Evolutionary conservation across 1,284 basidiomycete species (phyloP), one percentile per base, ranked within the genome.

Genomic region (Ceratobasidium sp.): DNA sequence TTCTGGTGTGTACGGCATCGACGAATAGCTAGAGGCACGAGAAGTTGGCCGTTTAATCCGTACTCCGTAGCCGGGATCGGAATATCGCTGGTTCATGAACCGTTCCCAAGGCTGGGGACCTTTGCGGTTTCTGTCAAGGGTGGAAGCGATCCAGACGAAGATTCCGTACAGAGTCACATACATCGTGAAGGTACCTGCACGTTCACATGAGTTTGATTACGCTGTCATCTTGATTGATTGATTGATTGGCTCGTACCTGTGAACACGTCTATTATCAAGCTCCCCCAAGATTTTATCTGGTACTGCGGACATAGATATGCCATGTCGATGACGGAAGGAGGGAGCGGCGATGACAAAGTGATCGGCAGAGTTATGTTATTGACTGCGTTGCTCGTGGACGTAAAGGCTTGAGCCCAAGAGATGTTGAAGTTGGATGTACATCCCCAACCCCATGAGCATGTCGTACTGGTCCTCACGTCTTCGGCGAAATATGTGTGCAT

Each of bases 301-400:
- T 69, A 69, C 37, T 56, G 54, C n/a, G 67, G 67, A 37, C 67
- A 69, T 17, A 69, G 17, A 39, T 69, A 69, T 7, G 28, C 54
- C 67, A 69, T 60, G 7, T 60, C 53, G 28, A 69, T 31, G 1
- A 69, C 67, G 13, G 67, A 56, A 58, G 67, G 26, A n/a, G 33
- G 20, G 31, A 45, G n/a, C 28, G 31, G 56, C 23, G 54, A n/a
- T 28, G 45, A 20, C 13, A 20, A 33, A n/a, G 23, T 20, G 26
- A 60, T 74, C 10, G 69, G 69, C 10, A 63, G 58, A 6, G 56
- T 35, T 33, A 74, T 74, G 45, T 65, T 65, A 13, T 56, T 64
- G 33, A 75, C 23, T 7, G 71, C 37, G 20, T 35, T 13, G 37
- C 47, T 45, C 11, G 60, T 51, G 10, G 71, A 47, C 2, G 61